A percentile compares a stretch with the other conserved stretches of the same genome.
phyloP scores from a whole-genome alignment of 768 basidiomycete genomes.

The Lactarius psammicola region DNA sequence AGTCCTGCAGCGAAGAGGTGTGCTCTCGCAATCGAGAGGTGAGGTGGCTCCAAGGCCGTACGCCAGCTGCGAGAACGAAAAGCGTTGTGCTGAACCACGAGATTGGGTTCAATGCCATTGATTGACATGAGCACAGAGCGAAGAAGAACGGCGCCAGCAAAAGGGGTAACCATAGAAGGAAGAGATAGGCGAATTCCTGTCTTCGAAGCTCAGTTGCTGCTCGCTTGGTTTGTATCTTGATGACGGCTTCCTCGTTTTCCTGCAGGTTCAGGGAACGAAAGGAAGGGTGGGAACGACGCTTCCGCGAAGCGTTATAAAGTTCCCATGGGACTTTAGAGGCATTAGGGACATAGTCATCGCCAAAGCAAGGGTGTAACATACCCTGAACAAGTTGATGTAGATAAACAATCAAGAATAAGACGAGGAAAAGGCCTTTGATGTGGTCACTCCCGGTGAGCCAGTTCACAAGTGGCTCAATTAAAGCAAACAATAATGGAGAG shows the following conservation, averaged over 20 bases:
- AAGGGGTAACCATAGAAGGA: conserved; percentile 62
- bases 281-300: conserved; percentile 39
- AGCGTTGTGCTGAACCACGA: conserved; percentile 81
- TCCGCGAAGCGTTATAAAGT: conserved; percentile 57
- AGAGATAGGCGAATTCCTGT: conserved; percentile 64
- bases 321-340: conserved; percentile 59
- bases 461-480: conserved; percentile 72
- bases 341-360: conserved; percentile 5
- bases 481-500: conserved; percentile 65
- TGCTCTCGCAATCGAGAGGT: conserved; percentile 60
- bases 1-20: conserved; percentile 61
- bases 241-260: conserved; percentile 34
- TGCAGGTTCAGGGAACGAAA: conserved; percentile 21
- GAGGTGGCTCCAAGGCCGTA: conserved; percentile 77
- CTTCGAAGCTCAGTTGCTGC: conserved; percentile 58
- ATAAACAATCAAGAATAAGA: conserved; percentile 72
- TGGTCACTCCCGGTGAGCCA: conserved; percentile 81
- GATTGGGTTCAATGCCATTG: conserved; percentile 55
- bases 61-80: conserved; percentile 78
- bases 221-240: conserved; percentile 41
- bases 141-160: conserved; percentile 65
- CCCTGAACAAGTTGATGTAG: conserved; percentile 82
- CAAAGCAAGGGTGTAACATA: conserved; percentile 35
- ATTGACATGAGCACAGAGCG: conserved; percentile 55
- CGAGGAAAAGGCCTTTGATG: conserved; percentile 66